Base-by-base conservation (phyloP, 306 rosid species). In the Quercus alba region DNA sequence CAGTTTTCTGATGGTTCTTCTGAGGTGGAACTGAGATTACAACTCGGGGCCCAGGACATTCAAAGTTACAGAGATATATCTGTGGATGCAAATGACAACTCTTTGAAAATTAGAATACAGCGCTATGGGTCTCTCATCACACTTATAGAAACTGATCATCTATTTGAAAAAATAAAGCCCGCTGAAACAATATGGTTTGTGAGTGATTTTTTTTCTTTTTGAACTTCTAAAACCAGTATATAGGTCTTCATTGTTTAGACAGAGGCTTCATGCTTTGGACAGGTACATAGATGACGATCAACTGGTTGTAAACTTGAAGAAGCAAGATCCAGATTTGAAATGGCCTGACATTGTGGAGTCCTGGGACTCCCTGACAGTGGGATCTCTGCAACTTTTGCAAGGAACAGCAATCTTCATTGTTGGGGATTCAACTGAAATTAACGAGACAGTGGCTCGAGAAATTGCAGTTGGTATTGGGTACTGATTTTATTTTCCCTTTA, bases 391-490 rank as follows among this genome's bases (percentile, higher is more conserved):
- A 73, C 90, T 95, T 84, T 73, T 90, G 82, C 90, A 91, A 85
- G 98, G 97, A 70, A 57, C 99, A 7, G 89, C 99, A 4, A 91
- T 95, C 78, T 91, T 88, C 84, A 89, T 95, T 77, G 84, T 91
- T 19, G 99, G 99, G 44, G 92, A 89, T 82, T 90, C 97, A 3
- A 87, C 97, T 3, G 92, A 95, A 57, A 88, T 90, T 78, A 95
- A 91, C 88, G 91, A 90, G 73, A 88, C 82, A 87, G 99, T 95
- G 86, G 93, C 96, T 78, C 90, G 83, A 57, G 94, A 91, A 86
- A 94, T 95, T 49, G 98, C 97, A 51, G 93, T 85, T 81, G 99
- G 97, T 74, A 92, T 93, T 10, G 94, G 98, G 98, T 95, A 88
- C 51, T 9, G 75, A 19, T 72, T 25, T 26, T 56, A 46, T 44